These are phyloP conservation scores for Hysterium pulicare DNA, from an alignment of 2,329 filamentous ascomycete genomes.

Conservation along the genomic window DNA sequence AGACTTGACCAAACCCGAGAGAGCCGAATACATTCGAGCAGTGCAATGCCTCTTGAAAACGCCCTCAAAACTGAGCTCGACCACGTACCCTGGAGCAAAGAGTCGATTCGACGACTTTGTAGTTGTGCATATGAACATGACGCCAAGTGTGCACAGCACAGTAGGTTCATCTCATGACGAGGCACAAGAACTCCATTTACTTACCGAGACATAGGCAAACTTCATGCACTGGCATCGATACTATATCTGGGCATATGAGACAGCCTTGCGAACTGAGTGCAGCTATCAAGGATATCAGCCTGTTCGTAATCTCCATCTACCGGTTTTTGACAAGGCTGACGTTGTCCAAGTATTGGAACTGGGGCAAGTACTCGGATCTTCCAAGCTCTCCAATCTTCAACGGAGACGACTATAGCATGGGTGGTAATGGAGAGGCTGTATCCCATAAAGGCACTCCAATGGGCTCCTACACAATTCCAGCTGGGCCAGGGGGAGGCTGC, in stretches of 20 bases:
- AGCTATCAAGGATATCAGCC: slow-evolving; percentile 41
- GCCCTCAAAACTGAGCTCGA: slow-evolving; percentile 23
- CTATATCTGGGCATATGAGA: slow-evolving; percentile 35
- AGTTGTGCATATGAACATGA: slow-evolving; percentile 23
- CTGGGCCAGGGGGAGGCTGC: slow-evolving; percentile 56
- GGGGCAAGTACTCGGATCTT: slow-evolving; percentile 47
- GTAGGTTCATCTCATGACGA: slow-evolving; percentile 1
- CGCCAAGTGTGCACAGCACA: slow-evolving; percentile 9
- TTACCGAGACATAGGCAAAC: no score
- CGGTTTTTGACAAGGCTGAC: slow-evolving; percentile 16
- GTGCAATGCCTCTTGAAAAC: slow-evolving; percentile 28
- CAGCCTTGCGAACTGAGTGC: slow-evolving; percentile 41
- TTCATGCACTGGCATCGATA: slow-evolving; percentile 42
- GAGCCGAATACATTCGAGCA: slow-evolving; percentile 30
- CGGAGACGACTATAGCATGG: slow-evolving; percentile 48
- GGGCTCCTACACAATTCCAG: slow-evolving; percentile 34
- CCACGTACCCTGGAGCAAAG: slow-evolving; percentile 28
- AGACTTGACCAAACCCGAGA: slow-evolving; percentile 26
- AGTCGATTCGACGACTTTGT: slow-evolving; percentile 34
- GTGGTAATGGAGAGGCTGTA: slow-evolving; percentile 46
- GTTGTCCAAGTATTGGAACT: slow-evolving; percentile 48
- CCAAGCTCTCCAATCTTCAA: slow-evolving; percentile 54
- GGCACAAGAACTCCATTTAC: no score
- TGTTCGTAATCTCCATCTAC: slow-evolving; percentile 2
- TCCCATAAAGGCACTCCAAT: slow-evolving; percentile 15